A percentile compares a stretch with the other conserved stretches of the same genome.
Conservation (phyloP, 139 green algal genomes). For the Picochlorum sp. region DNA sequence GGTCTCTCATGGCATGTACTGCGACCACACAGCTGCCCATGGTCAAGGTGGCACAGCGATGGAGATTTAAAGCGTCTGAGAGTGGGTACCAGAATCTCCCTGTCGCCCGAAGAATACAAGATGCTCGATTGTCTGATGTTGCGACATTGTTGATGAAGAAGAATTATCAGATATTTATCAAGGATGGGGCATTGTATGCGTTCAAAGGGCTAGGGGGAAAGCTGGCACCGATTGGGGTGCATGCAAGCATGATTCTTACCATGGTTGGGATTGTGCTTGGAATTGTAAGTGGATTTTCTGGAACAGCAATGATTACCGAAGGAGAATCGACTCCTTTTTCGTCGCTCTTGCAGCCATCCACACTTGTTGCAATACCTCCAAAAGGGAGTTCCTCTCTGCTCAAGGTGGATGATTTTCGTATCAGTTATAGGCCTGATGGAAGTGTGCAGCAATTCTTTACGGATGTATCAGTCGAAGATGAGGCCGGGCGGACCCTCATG, state of each 20-base stretch:
- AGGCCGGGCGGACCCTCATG: constrained; percentile 12
- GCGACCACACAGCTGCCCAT: constrained; percentile 80
- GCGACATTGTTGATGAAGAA: constrained; percentile 39
- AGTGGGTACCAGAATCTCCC: constrained; percentile 29
- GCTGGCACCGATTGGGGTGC: constrained; percentile 92
- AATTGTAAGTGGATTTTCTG: constrained; percentile 68
- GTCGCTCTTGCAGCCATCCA: constrained; percentile 21
- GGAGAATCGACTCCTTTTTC: constrained; percentile 34
- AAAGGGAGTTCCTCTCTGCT: constrained; percentile 40
- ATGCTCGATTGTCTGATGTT: constrained; percentile 58
- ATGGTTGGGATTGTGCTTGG: constrained; percentile 77
- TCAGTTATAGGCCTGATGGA: constrained; percentile 86
- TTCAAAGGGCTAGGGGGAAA: constrained; percentile 94
- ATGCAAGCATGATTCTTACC: constrained; percentile 79
- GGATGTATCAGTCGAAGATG: constrained; percentile 56
- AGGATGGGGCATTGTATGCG: constrained; percentile 72
- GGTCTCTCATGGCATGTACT: constrained; percentile 87
- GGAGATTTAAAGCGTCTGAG: constrained; percentile 47
- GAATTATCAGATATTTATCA: constrained; percentile 88
- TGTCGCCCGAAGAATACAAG: constrained; percentile 51
- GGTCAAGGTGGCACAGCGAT: constrained; percentile 66
- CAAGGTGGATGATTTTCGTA: constrained; percentile 82
- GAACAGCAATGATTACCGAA: constrained; percentile 64
- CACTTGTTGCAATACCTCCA: constrained; percentile 18
- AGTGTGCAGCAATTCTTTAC: constrained; percentile 85